Evolutionary conservation across 1,139 yeast genomes (phyloP), one percentile per base, ranked within the genome.

Genomic region (Eremothecium gossypii): DNA sequence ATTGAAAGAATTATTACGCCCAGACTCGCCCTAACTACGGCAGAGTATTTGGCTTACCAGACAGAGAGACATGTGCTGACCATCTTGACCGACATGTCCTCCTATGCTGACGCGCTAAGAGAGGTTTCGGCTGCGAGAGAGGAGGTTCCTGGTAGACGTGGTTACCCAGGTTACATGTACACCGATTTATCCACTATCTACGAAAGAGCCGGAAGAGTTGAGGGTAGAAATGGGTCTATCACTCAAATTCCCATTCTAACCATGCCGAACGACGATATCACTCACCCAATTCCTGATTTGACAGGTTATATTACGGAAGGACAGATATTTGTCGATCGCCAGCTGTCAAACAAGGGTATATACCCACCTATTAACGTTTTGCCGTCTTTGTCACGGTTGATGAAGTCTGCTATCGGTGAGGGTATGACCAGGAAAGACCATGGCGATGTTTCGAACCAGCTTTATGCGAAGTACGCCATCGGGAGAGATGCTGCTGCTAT

Each of bases 131-230:
- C 99, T 48, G 99, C 99, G 41, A 85, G 99, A 76, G 99, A 91
- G 72, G 99, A 91, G 72, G 99, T 91, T 39, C 99, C 99, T 61
- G 99, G 99, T 75, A 87, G 99, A 78, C 87, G 99, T 80, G 99
- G 99, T 74, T 91, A 91, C 70, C 99, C 99, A 51, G 99, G 99
- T 83, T 91, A 91, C 69, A 91, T 91, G 99, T 91, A 91, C 72
- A 91, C 99, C 41, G 98, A 91, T 81, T 85, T 91, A 74, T 84
- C 97, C 43, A 91, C 97, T 47, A 87, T 91, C 62, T 91, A 91
- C 67, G 99, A 91, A 73, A 84, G 99, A 73, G 99, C 99, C 36
- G 99, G 99, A 66, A 83, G 99, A 74, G 98, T 91, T 51, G 98
- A 93, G 71, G 99, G 99, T 53, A 83, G 98, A 72, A 91, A 93